Evolutionary conservation across 2,329 filamentous ascomycete genomes (phyloP).

Genomic region (Capronia americana): DNA sequence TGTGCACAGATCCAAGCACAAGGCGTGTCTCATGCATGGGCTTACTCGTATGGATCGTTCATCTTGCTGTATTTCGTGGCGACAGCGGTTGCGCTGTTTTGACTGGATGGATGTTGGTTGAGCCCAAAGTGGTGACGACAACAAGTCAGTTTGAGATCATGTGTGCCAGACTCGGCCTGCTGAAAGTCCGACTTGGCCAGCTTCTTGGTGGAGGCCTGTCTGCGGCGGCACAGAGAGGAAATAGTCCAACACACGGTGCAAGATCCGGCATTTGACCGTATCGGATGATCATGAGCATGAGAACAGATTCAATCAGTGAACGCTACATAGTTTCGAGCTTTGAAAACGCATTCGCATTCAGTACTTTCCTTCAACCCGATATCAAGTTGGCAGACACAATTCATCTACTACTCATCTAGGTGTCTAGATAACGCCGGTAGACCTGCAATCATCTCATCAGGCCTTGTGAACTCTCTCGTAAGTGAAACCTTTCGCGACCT

Average conservation of each 20-base stretch:
- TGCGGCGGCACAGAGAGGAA: not conserved
- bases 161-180: not conserved
- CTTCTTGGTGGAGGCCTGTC: not conserved
- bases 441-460: not conserved
- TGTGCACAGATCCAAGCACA: not conserved
- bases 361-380: not conserved
- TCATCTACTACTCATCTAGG: not conserved
- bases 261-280: not conserved
- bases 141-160: not conserved
- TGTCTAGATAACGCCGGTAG: not conserved
- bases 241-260: not conserved
- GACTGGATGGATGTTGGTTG: slow-evolving; percentile 9
- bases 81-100: not conserved
- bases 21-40: not conserved
- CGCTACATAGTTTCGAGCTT: no score
- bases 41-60: not conserved
- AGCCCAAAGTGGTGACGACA: slow-evolving; percentile 19
- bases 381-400: not conserved
- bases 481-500: not conserved
- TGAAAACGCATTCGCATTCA: not conserved
- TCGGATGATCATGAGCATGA: not conserved
- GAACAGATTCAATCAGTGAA: not conserved
- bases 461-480: not conserved
- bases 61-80: not conserved
- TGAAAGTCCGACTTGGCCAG: not conserved